A percentile compares a stretch with the other conserved stretches of the same genome.
These are phyloP conservation scores for Penicillium daleae DNA, from an alignment of 495 filamentous ascomycete species.

Conservation along the genomic window DNA sequence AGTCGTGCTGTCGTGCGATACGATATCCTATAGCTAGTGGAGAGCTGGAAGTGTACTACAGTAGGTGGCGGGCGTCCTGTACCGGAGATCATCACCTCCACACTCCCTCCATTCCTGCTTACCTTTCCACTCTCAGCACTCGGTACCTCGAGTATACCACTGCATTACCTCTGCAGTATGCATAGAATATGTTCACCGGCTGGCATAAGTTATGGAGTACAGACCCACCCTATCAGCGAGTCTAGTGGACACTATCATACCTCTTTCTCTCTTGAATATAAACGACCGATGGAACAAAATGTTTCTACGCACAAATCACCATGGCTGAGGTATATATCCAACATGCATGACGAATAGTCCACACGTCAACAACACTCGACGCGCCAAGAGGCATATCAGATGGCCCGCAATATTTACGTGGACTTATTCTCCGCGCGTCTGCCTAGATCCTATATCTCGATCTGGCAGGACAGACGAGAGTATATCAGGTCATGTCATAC, in stretches of 20 bases:
- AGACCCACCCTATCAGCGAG: slow-evolving; percentile 11
- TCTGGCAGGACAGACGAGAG: neutral
- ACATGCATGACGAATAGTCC: neutral
- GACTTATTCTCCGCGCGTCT: neutral
- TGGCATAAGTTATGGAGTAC: neutral
- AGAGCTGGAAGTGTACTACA: neutral
- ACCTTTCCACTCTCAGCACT: neutral
- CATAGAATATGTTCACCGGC: neutral
- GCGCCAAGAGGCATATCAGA: neutral
- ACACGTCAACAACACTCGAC: neutral
- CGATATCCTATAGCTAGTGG: neutral
- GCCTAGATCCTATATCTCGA: neutral
- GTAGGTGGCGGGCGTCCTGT: neutral
- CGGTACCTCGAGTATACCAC: neutral
- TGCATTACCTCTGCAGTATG: neutral
- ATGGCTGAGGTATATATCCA: neutral
- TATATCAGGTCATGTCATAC: neutral
- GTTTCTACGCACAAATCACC: no score
- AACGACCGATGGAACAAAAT: no score
- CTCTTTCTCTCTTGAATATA: slow-evolving; percentile 5
- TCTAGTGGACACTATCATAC: slow-evolving; percentile 19
- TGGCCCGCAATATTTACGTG: neutral
- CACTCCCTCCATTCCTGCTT: neutral
- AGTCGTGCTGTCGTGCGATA: neutral
- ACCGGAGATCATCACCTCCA: slow-evolving; percentile 1